Percentiles rank a stretch among this genome's conserved stretches.
phyloP scores from a whole-genome alignment of 306 rosid species.

The Rosa multiflora region DNA sequence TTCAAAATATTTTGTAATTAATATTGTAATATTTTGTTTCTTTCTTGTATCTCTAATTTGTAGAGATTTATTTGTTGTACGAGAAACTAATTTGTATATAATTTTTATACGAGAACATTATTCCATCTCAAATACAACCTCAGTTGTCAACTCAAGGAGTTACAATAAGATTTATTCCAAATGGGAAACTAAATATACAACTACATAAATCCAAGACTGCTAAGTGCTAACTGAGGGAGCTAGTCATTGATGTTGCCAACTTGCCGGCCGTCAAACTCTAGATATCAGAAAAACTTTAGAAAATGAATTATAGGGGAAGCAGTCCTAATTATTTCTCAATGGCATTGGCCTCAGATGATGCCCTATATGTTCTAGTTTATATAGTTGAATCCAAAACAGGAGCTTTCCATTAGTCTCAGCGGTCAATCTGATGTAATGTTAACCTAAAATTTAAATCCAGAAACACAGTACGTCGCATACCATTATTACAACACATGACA shows the following conservation, averaged over 20 bases:
- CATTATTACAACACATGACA: not conserved
- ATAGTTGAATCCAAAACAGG: slow-evolving; percentile 11
- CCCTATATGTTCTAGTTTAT: not conserved
- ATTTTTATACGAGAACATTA: too few relatives aligned
- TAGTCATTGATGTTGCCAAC: not conserved
- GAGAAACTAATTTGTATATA: too few relatives aligned
- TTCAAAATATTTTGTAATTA: too few relatives aligned
- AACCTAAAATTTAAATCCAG: slow-evolving; percentile 10
- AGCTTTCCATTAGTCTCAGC: not conserved
- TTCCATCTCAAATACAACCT: not conserved
- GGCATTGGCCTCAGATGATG: slow-evolving; percentile 3
- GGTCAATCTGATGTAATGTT: slow-evolving; percentile 13
- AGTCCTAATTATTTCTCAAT: not conserved
- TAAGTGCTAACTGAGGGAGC: not conserved
- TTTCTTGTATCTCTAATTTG: too few relatives aligned
- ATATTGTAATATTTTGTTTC: too few relatives aligned
- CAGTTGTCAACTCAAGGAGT: not conserved
- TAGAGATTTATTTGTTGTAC: too few relatives aligned
- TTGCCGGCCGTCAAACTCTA: slow-evolving; percentile 2
- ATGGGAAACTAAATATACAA: not conserved
- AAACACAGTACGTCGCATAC: not conserved
- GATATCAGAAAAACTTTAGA: not conserved
- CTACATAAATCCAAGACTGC: not conserved
- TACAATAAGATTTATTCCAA: not conserved
- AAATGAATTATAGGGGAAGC: not conserved